Conservation (phyloP, 139 green algal species). For the Gonium pectorale region DNA sequence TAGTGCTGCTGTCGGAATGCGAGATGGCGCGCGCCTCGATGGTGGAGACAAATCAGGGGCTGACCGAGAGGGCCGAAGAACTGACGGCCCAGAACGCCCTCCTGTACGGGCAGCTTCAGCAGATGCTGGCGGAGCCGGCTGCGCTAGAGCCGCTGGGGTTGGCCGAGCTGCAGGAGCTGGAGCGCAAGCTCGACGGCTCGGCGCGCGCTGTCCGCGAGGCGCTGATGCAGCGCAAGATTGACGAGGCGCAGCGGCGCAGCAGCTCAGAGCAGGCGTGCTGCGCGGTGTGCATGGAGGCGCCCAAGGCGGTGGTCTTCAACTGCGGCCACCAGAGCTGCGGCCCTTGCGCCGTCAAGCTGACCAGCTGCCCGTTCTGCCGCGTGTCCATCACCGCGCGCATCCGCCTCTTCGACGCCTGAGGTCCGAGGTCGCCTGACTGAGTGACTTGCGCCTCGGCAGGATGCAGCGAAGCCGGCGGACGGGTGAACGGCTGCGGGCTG, state of each 20-base stretch:
- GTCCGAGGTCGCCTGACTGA: no score
- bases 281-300: conserved; percentile 62
- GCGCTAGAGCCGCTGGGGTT: conserved; percentile 31
- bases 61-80: conserved; percentile 40
- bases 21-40: conserved; percentile 15
- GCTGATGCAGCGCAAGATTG: conserved; percentile 56
- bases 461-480: no score
- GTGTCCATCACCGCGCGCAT: conserved; percentile 48
- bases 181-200: conserved; percentile 50
- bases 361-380: conserved; percentile 60
- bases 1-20: conserved; percentile 35
- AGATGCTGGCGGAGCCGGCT: conserved; percentile 38
- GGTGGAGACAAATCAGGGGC: not conserved
- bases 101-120: conserved; percentile 37
- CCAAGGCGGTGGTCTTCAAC: conserved; percentile 57
- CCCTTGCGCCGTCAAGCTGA: conserved; percentile 50
- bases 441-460: no score
- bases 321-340: conserved; percentile 66
- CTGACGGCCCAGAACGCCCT: conserved; percentile 37
- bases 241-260: conserved; percentile 44
- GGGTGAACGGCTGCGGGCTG: no score
- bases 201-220: conserved; percentile 46
- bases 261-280: conserved; percentile 46
- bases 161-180: conserved; percentile 45
- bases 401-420: conserved; percentile 48